Base-by-base conservation (phyloP, 2,329 filamentous ascomycete genomes). In the Pseudogymnoascus sp. region DNA sequence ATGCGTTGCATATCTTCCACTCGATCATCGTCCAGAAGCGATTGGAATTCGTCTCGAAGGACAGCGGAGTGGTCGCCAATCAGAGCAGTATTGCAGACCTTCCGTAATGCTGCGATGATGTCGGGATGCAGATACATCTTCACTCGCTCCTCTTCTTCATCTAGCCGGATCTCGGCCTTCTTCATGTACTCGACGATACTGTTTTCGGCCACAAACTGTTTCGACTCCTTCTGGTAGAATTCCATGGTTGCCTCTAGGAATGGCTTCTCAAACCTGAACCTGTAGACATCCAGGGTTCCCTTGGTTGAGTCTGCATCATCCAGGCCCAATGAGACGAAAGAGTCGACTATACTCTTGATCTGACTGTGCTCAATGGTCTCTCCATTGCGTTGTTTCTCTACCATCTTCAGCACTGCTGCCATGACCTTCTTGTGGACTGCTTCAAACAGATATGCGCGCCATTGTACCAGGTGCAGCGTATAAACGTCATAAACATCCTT, bases 111-210 rank as follows among this genome's bases (percentile, higher is more conserved):
- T 6, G 87, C 79, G 69, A 90, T 90, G 65, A 98, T 97, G 76
- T 99, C 95, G 37, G 87, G 85, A 72, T 98, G 92, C 54, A 99
- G 82, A 73, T 96, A 99, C 73, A 98, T 86, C 68, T 87, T 87
- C 8, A 99, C 95, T 25, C 95, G 90, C 73, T 93, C 91, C 78
- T 96, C 95, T 77, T 99, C 95, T 77, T 99, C 95, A 6, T 91
- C 86, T 66, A 99, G 79, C 34, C 95, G 88, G 45, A 86, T 79
- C 78, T 98, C 93, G 0, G 95, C 96, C 83, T 99, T 99, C 82
- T 98, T 98, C 95, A 99, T 98, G 78, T 98, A 99, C 74, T 99
- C 95, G 36, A 99, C 93, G 3, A 99, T 92, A 68, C 90, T 96
- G 75, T 99, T 99, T 76, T 98, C 93, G 10, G 92, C 90, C 36